These are phyloP conservation scores for Phylloboletellus chloephorus DNA, from an alignment of 1,284 basidiomycete genomes.

Conservation along the genomic window DNA sequence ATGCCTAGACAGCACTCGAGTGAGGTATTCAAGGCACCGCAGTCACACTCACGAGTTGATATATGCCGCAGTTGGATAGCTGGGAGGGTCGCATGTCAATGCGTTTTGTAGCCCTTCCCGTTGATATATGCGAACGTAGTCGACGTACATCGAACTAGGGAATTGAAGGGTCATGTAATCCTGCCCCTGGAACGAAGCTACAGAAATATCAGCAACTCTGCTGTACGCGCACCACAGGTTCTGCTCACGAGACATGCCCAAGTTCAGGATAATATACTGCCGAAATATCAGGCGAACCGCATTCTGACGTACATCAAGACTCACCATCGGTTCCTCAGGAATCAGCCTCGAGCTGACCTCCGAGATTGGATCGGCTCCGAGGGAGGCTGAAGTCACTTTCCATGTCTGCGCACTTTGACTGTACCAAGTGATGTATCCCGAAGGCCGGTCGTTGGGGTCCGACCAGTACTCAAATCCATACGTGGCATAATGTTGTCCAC, in stretches of 20 bases:
- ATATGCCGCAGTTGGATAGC: conserved; percentile 56
- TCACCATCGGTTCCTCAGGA: conserved; percentile 67
- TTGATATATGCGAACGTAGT: conserved; percentile 78
- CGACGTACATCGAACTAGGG: conserved; percentile 66
- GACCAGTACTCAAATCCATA: conserved; percentile 78
- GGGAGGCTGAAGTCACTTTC: conserved; percentile 55
- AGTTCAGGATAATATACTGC: conserved; percentile 70
- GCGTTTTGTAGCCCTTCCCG: conserved; percentile 52
- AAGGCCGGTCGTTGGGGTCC: conserved; percentile 51
- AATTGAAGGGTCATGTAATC: conserved; percentile 65
- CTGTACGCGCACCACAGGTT: not conserved
- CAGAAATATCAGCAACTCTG: conserved; percentile 7
- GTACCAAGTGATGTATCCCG: conserved; percentile 75
- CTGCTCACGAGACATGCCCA: conserved; percentile 59
- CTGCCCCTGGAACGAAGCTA: conserved; percentile 59
- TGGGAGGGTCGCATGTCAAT: conserved; percentile 58
- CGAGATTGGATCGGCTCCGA: conserved; percentile 53
- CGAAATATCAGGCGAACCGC: conserved; percentile 5
- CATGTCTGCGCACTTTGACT: conserved; percentile 56
- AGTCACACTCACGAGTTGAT: conserved; percentile 44
- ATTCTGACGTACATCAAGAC: conserved; percentile 12
- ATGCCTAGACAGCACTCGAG: conserved; percentile 44
- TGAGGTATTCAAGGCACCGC: conserved; percentile 1
- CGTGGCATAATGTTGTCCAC: conserved; percentile 44
- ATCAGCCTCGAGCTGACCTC: conserved; percentile 61